A percentile compares a stretch with the other conserved stretches of the same genome.
phyloP scores from a whole-genome alignment of 2,329 filamentous ascomycete genomes.

The Exophiala lecanii-corni region DNA sequence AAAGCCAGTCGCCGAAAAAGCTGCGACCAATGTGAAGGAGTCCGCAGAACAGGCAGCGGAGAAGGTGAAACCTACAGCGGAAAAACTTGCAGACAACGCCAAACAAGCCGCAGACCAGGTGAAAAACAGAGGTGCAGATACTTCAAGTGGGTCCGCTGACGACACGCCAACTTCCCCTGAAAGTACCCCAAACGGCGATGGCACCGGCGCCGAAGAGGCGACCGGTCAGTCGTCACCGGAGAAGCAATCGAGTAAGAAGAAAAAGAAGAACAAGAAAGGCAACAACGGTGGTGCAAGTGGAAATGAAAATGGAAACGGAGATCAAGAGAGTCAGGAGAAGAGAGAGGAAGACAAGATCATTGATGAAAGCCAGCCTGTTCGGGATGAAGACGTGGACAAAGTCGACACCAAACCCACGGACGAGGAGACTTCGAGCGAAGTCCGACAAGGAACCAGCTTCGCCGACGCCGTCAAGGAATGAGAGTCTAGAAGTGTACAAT shows the following conservation, averaged over 20 bases:
- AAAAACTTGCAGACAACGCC: not conserved
- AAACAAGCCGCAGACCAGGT: not conserved
- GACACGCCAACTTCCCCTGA: constrained; percentile 1
- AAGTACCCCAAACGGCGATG: constrained; percentile 23
- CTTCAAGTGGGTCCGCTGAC: too few species aligned
- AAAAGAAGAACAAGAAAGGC: constrained; percentile 2
- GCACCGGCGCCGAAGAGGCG: constrained; percentile 23
- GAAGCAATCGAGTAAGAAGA: constrained; percentile 4
- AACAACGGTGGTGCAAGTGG: too few species aligned
- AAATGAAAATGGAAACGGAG: too few species aligned
- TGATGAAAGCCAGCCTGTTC: constrained; percentile 16
- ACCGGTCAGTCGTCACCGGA: constrained; percentile 5
- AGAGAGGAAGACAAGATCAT: constrained; percentile 21
- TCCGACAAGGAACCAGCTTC: constrained; percentile 9
- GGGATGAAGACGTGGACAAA: constrained; percentile 19
- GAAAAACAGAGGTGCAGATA: constrained; percentile 5
- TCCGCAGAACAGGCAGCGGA: not conserved
- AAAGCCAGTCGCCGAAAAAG: constrained; percentile 3
- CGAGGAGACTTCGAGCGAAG: constrained; percentile 4
- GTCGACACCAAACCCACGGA: constrained; percentile 1
- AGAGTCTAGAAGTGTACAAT: too few species aligned
- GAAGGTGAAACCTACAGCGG: constrained; percentile 5
- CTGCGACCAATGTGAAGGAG: not conserved
- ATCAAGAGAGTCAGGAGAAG: constrained; percentile 9
- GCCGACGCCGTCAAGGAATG: constrained; percentile 14